Conservation (phyloP, 805 yeast species). For the Myxozyma udenii region DNA sequence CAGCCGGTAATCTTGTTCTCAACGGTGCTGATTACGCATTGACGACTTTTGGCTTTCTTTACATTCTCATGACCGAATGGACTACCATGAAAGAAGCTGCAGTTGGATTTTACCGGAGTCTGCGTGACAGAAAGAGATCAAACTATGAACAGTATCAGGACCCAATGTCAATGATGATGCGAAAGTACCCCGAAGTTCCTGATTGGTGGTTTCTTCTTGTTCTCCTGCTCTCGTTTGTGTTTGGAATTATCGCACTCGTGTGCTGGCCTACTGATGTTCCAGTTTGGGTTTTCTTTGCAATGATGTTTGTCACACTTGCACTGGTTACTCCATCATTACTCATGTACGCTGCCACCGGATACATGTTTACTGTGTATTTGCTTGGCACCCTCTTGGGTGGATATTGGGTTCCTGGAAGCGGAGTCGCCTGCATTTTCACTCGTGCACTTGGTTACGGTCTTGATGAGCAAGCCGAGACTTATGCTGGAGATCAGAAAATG, state of each 20-base stretch:
- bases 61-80: constrained; percentile 46
- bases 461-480: constrained; percentile 53
- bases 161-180: constrained; percentile 51
- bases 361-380: constrained; percentile 56
- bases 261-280: constrained; percentile 52
- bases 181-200: constrained; percentile 63
- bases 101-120: constrained; percentile 6
- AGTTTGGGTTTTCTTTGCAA: constrained; percentile 59
- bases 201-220: constrained; percentile 66
- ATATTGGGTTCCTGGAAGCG: constrained; percentile 58
- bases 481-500: constrained; percentile 56
- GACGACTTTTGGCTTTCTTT: constrained; percentile 52
- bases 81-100: constrained; percentile 12
- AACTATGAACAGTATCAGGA: constrained; percentile 7
- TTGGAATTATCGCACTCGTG: constrained; percentile 37
- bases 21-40: constrained; percentile 54
- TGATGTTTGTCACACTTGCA: constrained; percentile 51
- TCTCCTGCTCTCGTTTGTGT: constrained; percentile 42
- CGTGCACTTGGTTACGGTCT: constrained; percentile 58
- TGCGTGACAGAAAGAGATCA: constrained; percentile 7
- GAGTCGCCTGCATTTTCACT: constrained; percentile 60
- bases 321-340: constrained; percentile 61
- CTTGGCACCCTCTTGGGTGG: constrained; percentile 63
- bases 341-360: constrained; percentile 61
- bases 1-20: constrained; percentile 51